Evolutionary conservation across 78 protist species (phyloP), one percentile per base, ranked within the genome.

Genomic region (Pelomyxa schiedti): DNA sequence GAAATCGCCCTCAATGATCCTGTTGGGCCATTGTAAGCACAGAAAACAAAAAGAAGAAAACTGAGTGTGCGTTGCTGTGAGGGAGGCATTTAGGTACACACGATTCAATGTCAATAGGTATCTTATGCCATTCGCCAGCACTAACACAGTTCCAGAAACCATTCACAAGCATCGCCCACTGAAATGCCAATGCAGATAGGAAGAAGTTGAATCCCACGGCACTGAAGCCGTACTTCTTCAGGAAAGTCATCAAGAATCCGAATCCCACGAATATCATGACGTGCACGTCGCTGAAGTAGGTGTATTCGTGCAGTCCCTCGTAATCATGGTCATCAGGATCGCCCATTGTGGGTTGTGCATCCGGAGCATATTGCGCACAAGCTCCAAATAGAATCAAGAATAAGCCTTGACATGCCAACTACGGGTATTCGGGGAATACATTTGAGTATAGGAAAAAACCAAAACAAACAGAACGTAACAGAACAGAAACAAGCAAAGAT

Each of bases 181-280:
- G 86, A 16, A 80, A 66, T 42, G 69, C 74, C 43, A 83, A 73
- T 0, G 89, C 92, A 4, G 78, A 70, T 29, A 84, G 63, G 52
- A 91, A 38, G 47, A 90, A 78, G 28, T 74, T 94, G 74, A 74
- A 74, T 42, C 91, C 93, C 16, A 88, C 86, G 0, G 91, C 47
- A 32, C 81, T 53, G 75, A 75, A 90, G 53, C 80, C 81, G 82
- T 91, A 84, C 39, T 76, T 30, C 22, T 75, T 36, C 4, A 75
- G 37, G n/a, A 91, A 92, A 1, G 94, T 82, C 94, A 92, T 90
- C n/a, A 94, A 80, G 78, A 91, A 91, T 42, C 98, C 98, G 41
- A 95, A 92, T 29, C 98, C 98, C 16, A 95, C 71, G 71, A 92
- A 87, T 9, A 95, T 78, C 96, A 95, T 92, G 69, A 93, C 84